phyloP scores from a whole-genome alignment of 23 red algal species.

The Gracilaria gracilis region DNA sequence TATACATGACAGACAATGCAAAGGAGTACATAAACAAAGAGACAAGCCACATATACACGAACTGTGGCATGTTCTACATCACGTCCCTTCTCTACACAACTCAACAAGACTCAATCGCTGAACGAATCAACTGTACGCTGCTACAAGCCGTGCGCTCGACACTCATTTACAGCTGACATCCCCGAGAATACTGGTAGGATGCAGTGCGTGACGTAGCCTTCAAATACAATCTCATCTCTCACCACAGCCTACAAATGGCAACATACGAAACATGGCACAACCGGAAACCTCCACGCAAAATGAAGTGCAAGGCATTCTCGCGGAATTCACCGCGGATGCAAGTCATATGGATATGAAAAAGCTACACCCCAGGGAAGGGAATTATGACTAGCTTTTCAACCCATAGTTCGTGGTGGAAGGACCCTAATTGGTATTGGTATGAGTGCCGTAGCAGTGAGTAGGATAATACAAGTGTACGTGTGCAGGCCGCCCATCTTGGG shows the following conservation, averaged over 20 bases:
- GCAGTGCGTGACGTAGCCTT: not conserved
- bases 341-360: too few species aligned
- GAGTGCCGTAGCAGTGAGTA: too few species aligned
- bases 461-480: too few species aligned
- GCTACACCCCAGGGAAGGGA: too few species aligned
- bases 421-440: too few species aligned
- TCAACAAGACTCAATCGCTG: constrained; percentile 3
- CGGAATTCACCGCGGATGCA: too few species aligned
- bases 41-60: not conserved
- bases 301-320: too few species aligned
- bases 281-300: not conserved
- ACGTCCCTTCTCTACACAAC: not conserved
- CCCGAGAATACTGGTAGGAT: constrained; percentile 9
- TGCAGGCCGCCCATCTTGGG: too few species aligned
- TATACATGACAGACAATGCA: not conserved
- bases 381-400: too few species aligned
- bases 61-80: not conserved
- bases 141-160: not conserved
- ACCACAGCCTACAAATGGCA: not conserved
- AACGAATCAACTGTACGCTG: constrained; percentile 28
- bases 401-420: too few species aligned
- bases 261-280: constrained; percentile 16
- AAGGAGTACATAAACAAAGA: not conserved
- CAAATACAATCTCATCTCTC: constrained; percentile 44
- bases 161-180: not conserved